Base-by-base conservation (phyloP, 2,329 filamentous ascomycete species). In the Colletotrichum neosansevieriae region DNA sequence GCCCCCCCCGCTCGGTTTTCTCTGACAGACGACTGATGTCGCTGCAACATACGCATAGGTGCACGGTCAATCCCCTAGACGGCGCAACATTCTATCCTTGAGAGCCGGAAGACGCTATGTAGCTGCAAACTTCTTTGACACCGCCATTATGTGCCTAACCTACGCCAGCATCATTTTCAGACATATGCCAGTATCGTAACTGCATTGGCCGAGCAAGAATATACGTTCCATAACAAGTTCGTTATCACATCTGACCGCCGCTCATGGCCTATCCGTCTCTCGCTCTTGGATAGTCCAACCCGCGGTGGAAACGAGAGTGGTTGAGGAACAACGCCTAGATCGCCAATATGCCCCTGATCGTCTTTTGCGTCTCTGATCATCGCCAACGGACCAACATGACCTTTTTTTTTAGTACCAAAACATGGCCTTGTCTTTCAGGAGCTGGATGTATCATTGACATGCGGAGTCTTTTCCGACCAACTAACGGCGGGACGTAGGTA, bases 341-440 rank as follows among this genome's bases (percentile, higher is more conserved):
- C 64, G 44, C 13, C 51, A 17, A 42, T 17, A 32, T 40, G 64
- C 60, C 60, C 59, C 64, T 58, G 59, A 67, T 64, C 60, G 38
- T n/a, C 64, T 50, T 15, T 29, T 6, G 32, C 29, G 61, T 38
- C 34, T 54, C 65, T 65, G 61, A 59, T 53, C 61, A 65, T 60
- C 65, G 38, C 60, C 54, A 17, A 29, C 19, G 15, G 40, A 24
- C 32, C 61, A 50, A 36, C 38, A 24, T 15, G 47, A 24, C 49
- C 49, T 17, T 56, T 49, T 50, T 56, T 59, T 68, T 9, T 9
- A 6, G 29, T 9, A 29, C 29, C 29, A 7, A 29, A 29, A 29
- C 29, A 6, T 29, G 6, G 29, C 29, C 29, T 29, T 29, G 29
- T 29, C 29, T 29, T 29, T 29, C 24, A 38, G n/a, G 42, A n/a